Evolutionary conservation across 2,329 filamentous ascomycete species (phyloP), one percentile per base, ranked within the genome.

Genomic region (Aspergillus sp.): DNA sequence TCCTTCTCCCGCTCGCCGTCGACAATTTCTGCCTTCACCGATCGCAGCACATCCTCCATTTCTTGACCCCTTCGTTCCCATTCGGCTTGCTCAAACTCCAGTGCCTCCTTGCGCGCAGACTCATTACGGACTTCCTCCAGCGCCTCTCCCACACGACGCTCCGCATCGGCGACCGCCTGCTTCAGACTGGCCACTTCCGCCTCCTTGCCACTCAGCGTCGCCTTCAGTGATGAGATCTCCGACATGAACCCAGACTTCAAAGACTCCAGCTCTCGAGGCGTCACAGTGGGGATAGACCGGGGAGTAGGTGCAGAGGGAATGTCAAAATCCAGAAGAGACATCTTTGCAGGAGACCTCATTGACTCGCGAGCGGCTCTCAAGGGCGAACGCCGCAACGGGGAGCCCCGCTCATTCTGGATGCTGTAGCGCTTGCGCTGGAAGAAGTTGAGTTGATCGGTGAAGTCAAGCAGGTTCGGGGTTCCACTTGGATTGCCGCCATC

Each of bases 251-350:
- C 83, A 0, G 92, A 96, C 70, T 97, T 97, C 54, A 97, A 79
- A 13, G 88, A 89, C 68, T 99, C 94, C 2, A 97, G 79, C 73
- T 99, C 94, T 32, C 94, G 85, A 1, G 94, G 89, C 2, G 92
- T 96, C 60, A 97, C 88, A 8, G 87, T 90, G 0, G 94, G 94
- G 35, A 97, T 83, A 50, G 90, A 96, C 56, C 93, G 86, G 13
- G 94, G 94, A 0, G 94, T 97, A 2, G 93, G 91, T 60, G 91
- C 85, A 0, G 93, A 90, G n/a, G 92, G 91, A 9, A 97, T 88
- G 64, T 97, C 94, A 67, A 95, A 94, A 71, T 95, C 90, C 44
- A 95, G 82, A 41, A 94, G 81, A 64, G 87, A 89, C 32, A 84
- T 79, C 60, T 89, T 84, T 43, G 70, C 71, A 3, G 72, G 71